Evolutionary conservation across 2,329 filamentous ascomycete species (phyloP).

Genomic region (Nemania serpens): DNA sequence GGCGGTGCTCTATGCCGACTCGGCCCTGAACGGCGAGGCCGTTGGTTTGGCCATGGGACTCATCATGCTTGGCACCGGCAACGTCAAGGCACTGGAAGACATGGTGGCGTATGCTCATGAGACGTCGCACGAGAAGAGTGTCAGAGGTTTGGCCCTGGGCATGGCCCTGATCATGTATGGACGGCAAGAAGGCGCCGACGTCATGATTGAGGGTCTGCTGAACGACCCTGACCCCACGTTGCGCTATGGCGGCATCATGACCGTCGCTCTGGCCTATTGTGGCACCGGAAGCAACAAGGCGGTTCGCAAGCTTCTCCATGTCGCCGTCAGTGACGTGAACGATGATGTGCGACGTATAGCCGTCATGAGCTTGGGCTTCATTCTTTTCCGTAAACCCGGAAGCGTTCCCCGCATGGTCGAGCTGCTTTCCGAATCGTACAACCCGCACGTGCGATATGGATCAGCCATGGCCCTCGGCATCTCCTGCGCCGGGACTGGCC

Average conservation of each 20-base stretch:
- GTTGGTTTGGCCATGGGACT: slow-evolving; percentile 96
- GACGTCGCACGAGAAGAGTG: slow-evolving; percentile 98
- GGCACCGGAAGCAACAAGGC: slow-evolving; percentile 98
- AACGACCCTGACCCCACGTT: slow-evolving; percentile 93
- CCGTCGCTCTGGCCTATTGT: slow-evolving; percentile 96
- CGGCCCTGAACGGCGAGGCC: slow-evolving; percentile 94
- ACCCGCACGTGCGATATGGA: slow-evolving; percentile 96
- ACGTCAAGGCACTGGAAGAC: slow-evolving; percentile 87
- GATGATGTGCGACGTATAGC: slow-evolving; percentile 95
- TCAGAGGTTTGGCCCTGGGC: slow-evolving; percentile 90
- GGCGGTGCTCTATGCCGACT: slow-evolving; percentile 87
- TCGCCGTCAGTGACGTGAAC: slow-evolving; percentile 96
- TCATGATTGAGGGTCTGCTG: slow-evolving; percentile 89
- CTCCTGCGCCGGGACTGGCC: slow-evolving; percentile 92
- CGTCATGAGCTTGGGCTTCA: slow-evolving; percentile 97
- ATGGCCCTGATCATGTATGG: slow-evolving; percentile 99
- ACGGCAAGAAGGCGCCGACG: slow-evolving; percentile 91
- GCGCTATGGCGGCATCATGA: slow-evolving; percentile 97
- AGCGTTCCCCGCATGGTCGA: slow-evolving; percentile 99
- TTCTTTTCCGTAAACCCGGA: slow-evolving; percentile 95
- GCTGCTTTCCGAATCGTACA: slow-evolving; percentile 96
- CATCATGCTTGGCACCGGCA: slow-evolving; percentile 98
- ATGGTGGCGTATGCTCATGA: slow-evolving; percentile 99
- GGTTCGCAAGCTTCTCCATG: slow-evolving; percentile 91
- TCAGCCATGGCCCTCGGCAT: slow-evolving; percentile 98